A percentile compares a stretch with the other conserved stretches of the same genome.
Evolutionary conservation across 2,329 filamentous ascomycete species (phyloP).

Genomic region (Fusarium devonianum): DNA sequence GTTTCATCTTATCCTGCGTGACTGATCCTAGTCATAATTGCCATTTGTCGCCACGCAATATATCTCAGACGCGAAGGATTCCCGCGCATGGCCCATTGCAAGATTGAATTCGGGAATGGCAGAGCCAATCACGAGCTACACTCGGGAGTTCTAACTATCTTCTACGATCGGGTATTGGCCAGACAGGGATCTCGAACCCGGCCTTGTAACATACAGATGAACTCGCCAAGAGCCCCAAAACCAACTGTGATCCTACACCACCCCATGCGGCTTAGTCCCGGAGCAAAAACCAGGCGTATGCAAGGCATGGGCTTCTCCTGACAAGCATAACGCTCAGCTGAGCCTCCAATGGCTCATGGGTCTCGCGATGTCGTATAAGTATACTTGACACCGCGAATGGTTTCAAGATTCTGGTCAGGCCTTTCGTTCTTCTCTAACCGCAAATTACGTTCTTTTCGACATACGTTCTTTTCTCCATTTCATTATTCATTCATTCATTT

Average conservation of each 20-base stretch:
- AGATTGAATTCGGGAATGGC: too few species aligned
- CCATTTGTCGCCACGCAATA: too few species aligned
- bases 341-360: conserved; percentile 10
- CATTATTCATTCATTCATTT: conserved; percentile 13
- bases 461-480: conserved; percentile 3
- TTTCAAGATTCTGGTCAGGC: conserved; percentile 3
- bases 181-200: conserved; percentile 1
- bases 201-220: conserved; percentile 22
- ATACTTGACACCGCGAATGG: conserved; percentile 12
- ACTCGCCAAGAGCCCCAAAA: conserved; percentile 9
- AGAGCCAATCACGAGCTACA: too few species aligned
- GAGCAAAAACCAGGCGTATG: conserved; percentile 17
- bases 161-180: neutral
- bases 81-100: too few species aligned
- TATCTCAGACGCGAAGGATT: too few species aligned
- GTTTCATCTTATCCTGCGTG: too few species aligned
- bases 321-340: conserved; percentile 5
- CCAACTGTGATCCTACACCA: conserved; percentile 18
- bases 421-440: conserved; percentile 2
- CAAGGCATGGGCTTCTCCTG: neutral
- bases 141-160: too few species aligned
- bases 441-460: conserved; percentile 9
- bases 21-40: too few species aligned
- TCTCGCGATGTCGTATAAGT: conserved; percentile 19
- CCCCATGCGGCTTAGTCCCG: conserved; percentile 1